Base-by-base conservation (phyloP, 2,329 filamentous ascomycete genomes). In the Drechslera avenae region DNA sequence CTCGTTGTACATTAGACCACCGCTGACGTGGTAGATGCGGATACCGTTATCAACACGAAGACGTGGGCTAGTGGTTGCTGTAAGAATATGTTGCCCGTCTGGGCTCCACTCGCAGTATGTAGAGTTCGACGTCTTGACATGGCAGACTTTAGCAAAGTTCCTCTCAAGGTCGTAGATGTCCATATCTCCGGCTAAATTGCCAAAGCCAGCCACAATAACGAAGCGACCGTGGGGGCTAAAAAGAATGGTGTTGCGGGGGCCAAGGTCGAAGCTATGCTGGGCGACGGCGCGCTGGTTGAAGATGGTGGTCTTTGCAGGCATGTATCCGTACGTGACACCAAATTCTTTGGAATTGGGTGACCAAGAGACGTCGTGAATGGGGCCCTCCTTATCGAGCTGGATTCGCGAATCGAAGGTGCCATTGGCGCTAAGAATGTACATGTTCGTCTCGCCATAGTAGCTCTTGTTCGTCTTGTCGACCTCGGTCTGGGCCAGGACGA, bases 391-490 rank as follows among this genome's bases (percentile, higher is more conserved):
- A 76, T 99, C 94, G 42, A 97, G 81, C 57, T 89, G 85, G 62
- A 99, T 87, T 64, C 94, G 87, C 51, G 93, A 94, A 75, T 99
- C 94, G 68, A 97, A 95, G 39, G 87, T 86, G 57, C 92, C 93
- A 68, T 89, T 95, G 58, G 91, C 89, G 75, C 90, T 96, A 57
- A 99, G 83, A 63, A 99, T 83, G 78, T 97, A 97, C 71, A 99
- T 86, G 59, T 90, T 97, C 8, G 94, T 97, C 79, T 99, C 94
- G 71, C 94, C 94, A 66, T 99, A 99, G 79, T 99, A 99, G 77
- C 91, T 97, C 85, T 97, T 97, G 76, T 95, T 95, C 51, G 91
- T 91, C 79, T 94, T 95, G 78, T 99, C 94, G 46, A 97, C 94
- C 57, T 99, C 94, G 26, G 94, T 99, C 79, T 97, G 92, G 48